Evolutionary conservation across 345 rosid genomes (phyloP).

Genomic region (Cardamine chenopodiifolia): DNA sequence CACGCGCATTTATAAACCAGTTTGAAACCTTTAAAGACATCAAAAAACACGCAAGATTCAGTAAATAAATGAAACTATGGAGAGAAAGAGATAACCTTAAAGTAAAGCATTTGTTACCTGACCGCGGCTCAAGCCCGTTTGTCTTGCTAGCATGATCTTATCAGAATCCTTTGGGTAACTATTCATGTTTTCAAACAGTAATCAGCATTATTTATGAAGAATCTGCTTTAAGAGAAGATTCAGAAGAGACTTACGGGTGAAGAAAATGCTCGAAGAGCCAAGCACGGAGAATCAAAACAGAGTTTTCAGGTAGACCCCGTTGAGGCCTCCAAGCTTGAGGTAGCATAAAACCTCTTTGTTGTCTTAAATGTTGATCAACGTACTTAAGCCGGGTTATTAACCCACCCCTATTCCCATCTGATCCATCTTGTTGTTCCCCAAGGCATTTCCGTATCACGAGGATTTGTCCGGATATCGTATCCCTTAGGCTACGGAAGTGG

Average conservation of each 20-base stretch:
- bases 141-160: conserved; percentile 94
- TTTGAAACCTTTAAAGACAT: conserved; percentile 68
- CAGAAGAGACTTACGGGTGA: conserved; percentile 72
- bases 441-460: conserved; percentile 63
- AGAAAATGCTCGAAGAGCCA: conserved; percentile 99
- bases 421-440: conserved; percentile 82
- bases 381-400: conserved; percentile 74
- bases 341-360: conserved; percentile 86
- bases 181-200: background rate
- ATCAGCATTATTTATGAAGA: background rate
- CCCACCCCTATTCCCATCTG: conserved; percentile 71
- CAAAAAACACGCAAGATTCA: background rate
- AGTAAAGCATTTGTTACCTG: conserved; percentile 57
- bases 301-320: conserved; percentile 94
- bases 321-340: conserved; percentile 99
- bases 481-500: conserved; percentile 90
- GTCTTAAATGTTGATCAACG: conserved; percentile 95
- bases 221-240: background rate
- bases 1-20: conserved; percentile 99
- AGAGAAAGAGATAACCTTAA: background rate
- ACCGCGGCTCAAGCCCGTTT: conserved; percentile 95
- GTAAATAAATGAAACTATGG: background rate
- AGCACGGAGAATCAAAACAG: conserved; percentile 94
- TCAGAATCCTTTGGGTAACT: conserved; percentile 99
- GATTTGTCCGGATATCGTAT: conserved; percentile 80